Base-by-base conservation (phyloP, 805 yeast species). In the Yueomyces sp. region DNA sequence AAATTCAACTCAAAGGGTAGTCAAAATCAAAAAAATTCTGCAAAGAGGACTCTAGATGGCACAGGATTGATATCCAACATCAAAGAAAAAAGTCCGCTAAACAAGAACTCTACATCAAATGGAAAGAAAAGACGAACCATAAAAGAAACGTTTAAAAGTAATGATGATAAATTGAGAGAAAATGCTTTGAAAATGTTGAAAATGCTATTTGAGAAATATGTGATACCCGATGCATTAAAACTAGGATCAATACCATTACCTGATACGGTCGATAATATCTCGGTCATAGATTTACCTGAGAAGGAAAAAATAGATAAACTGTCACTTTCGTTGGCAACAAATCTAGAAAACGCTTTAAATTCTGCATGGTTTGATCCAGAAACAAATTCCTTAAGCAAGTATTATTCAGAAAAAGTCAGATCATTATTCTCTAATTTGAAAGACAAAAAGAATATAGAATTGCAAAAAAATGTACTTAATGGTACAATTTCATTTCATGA, bases 341-440 rank as follows among this genome's bases (percentile, higher is more conserved):
- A 68, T 28, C 59, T 81, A 34, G 88, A 81, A 59, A 54, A 59
- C 3, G 76, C 70, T 12, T 57, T 80, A 5, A 72, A 56, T 47
- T 55, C 59, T 47, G 61, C 64, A 47, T 52, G 66, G 61, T 56
- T 63, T 51, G 63, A 57, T 40, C 43, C 40, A 11, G 33, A 9
- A 6, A 57, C 48, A 12, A 47, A 55, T 4, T 44, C 50, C 2
- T 51, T 45, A 33, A 56, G 52, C 34, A 54, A 47, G 36, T 50
- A 42, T 28, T 83, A 88, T 64, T 68, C 82, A 42, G 83, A 77
- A 51, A 76, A 79, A 62, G 74, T 82, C 53, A 66, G 95, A 59
- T 70, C 81, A 42, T 67, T 81, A 45, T 69, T 73, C 57, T 78
- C 76, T 56, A 79, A 79, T 60, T 66, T 77, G 45, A 68, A 67